Conservation (phyloP, 768 basidiomycete genomes). For the Tricholoma bakamatsutake region DNA sequence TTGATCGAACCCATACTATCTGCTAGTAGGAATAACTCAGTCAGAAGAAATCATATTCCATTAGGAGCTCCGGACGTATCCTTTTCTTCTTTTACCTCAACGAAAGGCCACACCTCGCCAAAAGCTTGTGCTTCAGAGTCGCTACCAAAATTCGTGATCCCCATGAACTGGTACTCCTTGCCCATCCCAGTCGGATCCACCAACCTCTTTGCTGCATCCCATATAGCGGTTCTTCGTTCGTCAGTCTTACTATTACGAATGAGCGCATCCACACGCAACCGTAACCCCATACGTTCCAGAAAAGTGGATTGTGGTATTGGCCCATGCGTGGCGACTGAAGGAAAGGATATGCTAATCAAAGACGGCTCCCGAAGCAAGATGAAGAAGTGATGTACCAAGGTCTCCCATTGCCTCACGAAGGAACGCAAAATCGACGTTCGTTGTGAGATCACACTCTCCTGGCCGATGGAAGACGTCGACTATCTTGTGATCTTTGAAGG, state of each 20-base stretch:
- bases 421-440: slow-evolving; percentile 95
- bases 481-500: slow-evolving; percentile 82
- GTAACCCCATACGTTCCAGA: slow-evolving; percentile 72
- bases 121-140: slow-evolving; percentile 1
- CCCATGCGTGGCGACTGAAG: slow-evolving; percentile 45
- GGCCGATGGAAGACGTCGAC: slow-evolving; percentile 82
- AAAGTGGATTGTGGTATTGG: slow-evolving; percentile 75
- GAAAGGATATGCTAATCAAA: slow-evolving; percentile 20
- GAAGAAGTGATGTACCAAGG: slow-evolving; percentile 32
- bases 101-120: slow-evolving; percentile 29
- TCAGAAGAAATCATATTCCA: neutral
- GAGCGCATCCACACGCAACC: slow-evolving; percentile 58
- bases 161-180: slow-evolving; percentile 77
- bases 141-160: slow-evolving; percentile 31
- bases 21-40: neutral
- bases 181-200: slow-evolving; percentile 86
- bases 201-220: slow-evolving; percentile 59
- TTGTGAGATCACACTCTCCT: slow-evolving; percentile 87
- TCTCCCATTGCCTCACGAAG: slow-evolving; percentile 70
- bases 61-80: neutral
- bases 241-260: slow-evolving; percentile 41
- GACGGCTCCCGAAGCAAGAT: neutral
- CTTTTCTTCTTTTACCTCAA: slow-evolving; percentile 11
- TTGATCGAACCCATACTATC: neutral
- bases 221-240: slow-evolving; percentile 49